These are phyloP conservation scores for Botryotinia convoluta DNA, from an alignment of 2,329 filamentous ascomycete species.

Conservation along the genomic window DNA sequence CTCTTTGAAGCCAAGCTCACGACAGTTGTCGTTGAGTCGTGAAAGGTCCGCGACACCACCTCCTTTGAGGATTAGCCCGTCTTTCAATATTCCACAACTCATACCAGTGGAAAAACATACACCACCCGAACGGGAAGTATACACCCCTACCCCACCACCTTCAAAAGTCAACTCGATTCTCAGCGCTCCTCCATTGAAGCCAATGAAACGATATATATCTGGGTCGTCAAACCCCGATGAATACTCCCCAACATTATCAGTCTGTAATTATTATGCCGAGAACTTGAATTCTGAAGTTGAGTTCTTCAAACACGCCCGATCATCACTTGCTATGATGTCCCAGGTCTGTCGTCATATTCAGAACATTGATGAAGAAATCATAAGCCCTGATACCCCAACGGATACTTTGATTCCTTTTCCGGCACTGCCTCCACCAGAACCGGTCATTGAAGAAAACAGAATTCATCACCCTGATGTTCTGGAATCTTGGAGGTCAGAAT, in stretches of 20 bases:
- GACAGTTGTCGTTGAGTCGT: constrained; percentile 8
- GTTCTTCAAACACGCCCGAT: constrained; percentile 24
- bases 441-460: not conserved
- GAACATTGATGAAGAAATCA: constrained; percentile 20
- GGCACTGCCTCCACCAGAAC: not conserved
- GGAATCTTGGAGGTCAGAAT: not conserved
- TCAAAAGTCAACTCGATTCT: constrained; percentile 28
- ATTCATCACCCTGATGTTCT: not conserved
- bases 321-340: constrained; percentile 19
- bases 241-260: constrained; percentile 30
- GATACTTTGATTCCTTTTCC: constrained; percentile 12
- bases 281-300: constrained; percentile 27
- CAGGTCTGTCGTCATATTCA: constrained; percentile 24
- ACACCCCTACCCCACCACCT: constrained; percentile 25
- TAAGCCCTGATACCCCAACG: constrained; percentile 10
- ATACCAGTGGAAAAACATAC: not conserved
- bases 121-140: constrained; percentile 9
- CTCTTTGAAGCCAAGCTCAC: constrained; percentile 2
- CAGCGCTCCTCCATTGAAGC: constrained; percentile 18
- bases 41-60: constrained; percentile 21
- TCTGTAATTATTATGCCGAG: constrained; percentile 30
- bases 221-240: constrained; percentile 11
- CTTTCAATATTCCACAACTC: constrained; percentile 22
- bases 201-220: not conserved
- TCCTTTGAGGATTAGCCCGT: constrained; percentile 28